These are phyloP conservation scores for Oropetium thomaeum DNA, from an alignment of 176 grass and related monocot species.

Conservation along the genomic window DNA sequence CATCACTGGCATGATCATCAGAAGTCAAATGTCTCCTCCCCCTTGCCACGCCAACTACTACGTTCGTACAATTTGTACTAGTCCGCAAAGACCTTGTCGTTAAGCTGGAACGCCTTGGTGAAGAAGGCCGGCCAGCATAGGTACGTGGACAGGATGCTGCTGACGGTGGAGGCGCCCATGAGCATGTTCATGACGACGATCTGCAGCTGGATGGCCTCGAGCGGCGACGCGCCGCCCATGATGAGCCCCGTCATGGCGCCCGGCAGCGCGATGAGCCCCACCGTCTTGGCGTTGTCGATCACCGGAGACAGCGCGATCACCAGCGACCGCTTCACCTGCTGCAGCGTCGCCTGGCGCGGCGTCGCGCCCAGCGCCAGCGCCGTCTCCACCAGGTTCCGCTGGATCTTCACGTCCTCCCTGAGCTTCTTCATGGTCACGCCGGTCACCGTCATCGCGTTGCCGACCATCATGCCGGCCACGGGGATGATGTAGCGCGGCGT, in stretches of 20 bases:
- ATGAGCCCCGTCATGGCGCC: slow-evolving; percentile 82
- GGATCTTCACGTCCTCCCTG: slow-evolving; percentile 41
- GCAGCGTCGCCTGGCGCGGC: slow-evolving; percentile 69
- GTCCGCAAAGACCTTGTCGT: slow-evolving; percentile 50
- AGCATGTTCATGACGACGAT: slow-evolving; percentile 84
- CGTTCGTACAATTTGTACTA: no score
- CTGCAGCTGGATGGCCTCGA: slow-evolving; percentile 77
- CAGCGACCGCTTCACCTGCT: slow-evolving; percentile 64
- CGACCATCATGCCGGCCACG: slow-evolving; percentile 88
- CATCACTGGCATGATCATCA: no score
- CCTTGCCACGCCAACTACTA: no score
- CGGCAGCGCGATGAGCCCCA: slow-evolving; percentile 71
- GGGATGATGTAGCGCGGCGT: slow-evolving; percentile 89
- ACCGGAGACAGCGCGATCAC: slow-evolving; percentile 58
- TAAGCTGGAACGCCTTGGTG: slow-evolving; percentile 72
- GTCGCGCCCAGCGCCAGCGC: slow-evolving; percentile 83
- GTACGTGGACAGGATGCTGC: slow-evolving; percentile 71
- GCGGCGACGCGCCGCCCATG: slow-evolving; percentile 76
- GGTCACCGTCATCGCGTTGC: slow-evolving; percentile 86
- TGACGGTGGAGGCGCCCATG: slow-evolving; percentile 70
- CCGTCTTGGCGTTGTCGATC: slow-evolving; percentile 81
- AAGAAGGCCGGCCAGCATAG: slow-evolving; percentile 85
- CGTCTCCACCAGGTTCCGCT: slow-evolving; percentile 60
- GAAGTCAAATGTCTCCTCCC: no score
- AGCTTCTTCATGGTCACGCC: slow-evolving; percentile 68